Evolutionary conservation across 1,139 yeast genomes (phyloP), one percentile per base, ranked within the genome.

Genomic region (Hansenula lynferdii): DNA sequence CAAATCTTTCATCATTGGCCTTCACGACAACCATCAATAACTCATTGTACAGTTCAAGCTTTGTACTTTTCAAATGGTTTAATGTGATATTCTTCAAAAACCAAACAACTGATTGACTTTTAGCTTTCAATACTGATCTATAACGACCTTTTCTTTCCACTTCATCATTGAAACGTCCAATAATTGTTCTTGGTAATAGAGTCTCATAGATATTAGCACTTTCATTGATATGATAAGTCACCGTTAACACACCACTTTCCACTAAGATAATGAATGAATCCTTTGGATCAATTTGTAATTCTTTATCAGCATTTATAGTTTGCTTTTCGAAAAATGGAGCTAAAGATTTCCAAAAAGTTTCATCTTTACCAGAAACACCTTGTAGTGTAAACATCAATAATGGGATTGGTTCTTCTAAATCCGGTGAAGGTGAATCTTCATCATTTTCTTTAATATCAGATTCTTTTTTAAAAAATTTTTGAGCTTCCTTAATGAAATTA

Each of bases 181-280:
- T 85, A 5, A 95, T 81, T 0, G 97, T 89, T 47, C 89, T 78
- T n/a, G 96, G 95, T 25, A 92, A 72, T 41, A 90, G 76, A 16
- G 87, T 81, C 44, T 92, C 92, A 41, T 74, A 75, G 27, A 90
- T 70, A 32, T 74, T 45, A 45, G 49, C 60, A 53, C 37, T 31
- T 14, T 42, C 42, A 11, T 61, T 70, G 38, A 70, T 77, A 53
- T 64, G 70, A 61, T 67, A 80, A 46, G 56, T 75, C 4, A 86
- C 78, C 31, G 83, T 73, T 31, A 92, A 68, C 29, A 86, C 69
- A 1, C 98, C 98, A 2, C 80, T 69, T 53, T 90, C 97, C 16
- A 92, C 81, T 16, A 85, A 59, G 55, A 84, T 83, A 46, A 90
- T 79, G 36, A 62, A 56, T 8, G 69, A 70, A 18, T 76, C 75